Percentiles rank a stretch among this genome's conserved stretches.
Conservation (phyloP, 2,329 filamentous ascomycete genomes). For the Elsinoe ampelina region DNA sequence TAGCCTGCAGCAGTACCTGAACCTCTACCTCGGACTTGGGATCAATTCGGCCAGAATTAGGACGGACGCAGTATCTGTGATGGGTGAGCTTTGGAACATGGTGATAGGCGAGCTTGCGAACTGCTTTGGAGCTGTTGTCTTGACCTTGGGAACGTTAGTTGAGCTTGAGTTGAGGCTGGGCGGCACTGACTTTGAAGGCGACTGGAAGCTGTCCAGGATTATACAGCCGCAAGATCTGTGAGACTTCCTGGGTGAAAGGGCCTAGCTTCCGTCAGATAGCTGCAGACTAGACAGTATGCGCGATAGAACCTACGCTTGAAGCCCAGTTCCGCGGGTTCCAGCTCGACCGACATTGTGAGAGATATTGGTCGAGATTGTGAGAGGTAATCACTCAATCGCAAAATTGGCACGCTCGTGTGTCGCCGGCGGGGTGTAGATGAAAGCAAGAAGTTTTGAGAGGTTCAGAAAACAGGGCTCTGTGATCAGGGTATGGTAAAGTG, state of each 20-base stretch:
- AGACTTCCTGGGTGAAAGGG: conserved; percentile 56
- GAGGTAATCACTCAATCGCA: no score
- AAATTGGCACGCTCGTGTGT: no score
- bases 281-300: not conserved
- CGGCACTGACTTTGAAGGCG: conserved; percentile 51
- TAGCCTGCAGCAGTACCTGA: conserved; percentile 88
- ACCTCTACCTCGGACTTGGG: conserved; percentile 85
- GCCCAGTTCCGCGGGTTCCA: conserved; percentile 81
- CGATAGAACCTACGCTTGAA: conserved; percentile 66
- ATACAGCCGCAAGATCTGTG: conserved; percentile 49
- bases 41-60: conserved; percentile 93
- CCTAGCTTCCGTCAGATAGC: conserved; percentile 32
- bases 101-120: conserved; percentile 42
- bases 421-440: not conserved
- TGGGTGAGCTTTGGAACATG: not conserved
- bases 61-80: conserved; percentile 86
- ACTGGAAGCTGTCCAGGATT: conserved; percentile 51
- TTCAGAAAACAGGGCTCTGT: not conserved
- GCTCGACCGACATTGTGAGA: conserved; percentile 79
- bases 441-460: not conserved
- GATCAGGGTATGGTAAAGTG: not conserved
- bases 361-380: no score
- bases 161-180: not conserved
- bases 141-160: conserved; percentile 55
- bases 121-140: conserved; percentile 98